Conservation (phyloP, 2,329 filamentous ascomycete species). For the Madurella fahalii region DNA sequence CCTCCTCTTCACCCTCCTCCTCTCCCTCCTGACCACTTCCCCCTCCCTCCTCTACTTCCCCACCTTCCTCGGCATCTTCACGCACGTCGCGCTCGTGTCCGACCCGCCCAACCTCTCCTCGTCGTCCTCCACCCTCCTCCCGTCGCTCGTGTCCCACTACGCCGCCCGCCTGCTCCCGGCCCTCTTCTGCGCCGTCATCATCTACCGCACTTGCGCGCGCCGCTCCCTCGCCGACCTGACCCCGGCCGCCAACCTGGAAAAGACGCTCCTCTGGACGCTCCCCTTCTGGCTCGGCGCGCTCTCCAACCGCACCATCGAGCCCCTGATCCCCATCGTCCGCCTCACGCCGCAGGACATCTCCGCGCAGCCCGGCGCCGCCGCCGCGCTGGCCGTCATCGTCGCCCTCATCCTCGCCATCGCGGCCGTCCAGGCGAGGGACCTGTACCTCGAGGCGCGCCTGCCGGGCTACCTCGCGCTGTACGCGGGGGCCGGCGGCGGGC, state of each 20-base stretch:
- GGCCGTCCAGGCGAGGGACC: constrained; percentile 62
- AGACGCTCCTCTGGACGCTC: constrained; percentile 66
- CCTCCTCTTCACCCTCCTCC: constrained; percentile 65
- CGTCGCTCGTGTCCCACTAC: constrained; percentile 50
- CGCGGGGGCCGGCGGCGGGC: constrained; percentile 41
- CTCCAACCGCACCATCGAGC: constrained; percentile 71
- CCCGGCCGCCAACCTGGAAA: constrained; percentile 59
- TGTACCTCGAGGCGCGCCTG: constrained; percentile 64
- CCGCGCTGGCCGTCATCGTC: constrained; percentile 61
- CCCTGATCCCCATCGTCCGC: constrained; percentile 65
- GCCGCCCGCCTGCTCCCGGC: constrained; percentile 62
- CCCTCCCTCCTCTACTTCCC: constrained; percentile 78
- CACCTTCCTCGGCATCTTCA: constrained; percentile 73
- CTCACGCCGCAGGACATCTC: constrained; percentile 66
- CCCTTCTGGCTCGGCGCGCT: constrained; percentile 67
- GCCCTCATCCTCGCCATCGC: constrained; percentile 60
- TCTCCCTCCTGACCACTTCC: constrained; percentile 76
- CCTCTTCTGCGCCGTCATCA: constrained; percentile 61
- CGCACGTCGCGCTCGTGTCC: constrained; percentile 82
- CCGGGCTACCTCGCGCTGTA: constrained; percentile 63
- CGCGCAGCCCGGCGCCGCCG: constrained; percentile 64
- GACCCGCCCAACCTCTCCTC: constrained; percentile 72
- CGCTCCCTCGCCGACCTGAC: constrained; percentile 52
- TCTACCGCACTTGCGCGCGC: constrained; percentile 61
- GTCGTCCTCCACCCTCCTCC: constrained; percentile 55